Conservation (phyloP, 306 rosid genomes). For the Begonia loranthoides region DNA sequence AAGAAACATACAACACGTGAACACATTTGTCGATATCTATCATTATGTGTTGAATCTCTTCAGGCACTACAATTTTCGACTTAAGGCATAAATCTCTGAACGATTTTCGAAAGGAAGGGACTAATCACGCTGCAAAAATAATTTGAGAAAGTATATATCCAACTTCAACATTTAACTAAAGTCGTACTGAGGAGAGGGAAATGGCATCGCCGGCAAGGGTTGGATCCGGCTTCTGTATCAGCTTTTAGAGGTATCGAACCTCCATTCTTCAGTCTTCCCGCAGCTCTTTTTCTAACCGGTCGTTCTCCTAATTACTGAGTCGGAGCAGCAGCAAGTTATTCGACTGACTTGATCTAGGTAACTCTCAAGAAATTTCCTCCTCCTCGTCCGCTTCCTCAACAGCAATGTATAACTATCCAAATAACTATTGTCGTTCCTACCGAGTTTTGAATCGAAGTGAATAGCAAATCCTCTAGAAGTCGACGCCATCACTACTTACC, state of each 20-base stretch:
- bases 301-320: conserved; percentile 42
- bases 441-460: conserved; percentile 36
- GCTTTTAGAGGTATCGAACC: conserved; percentile 36
- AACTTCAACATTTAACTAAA: too few relatives aligned
- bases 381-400: conserved; percentile 28
- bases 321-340: conserved; percentile 47
- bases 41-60: too few relatives aligned
- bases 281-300: conserved; percentile 25
- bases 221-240: conserved; percentile 46
- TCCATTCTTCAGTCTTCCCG: conserved; percentile 48
- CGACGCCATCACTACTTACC: conserved; percentile 40
- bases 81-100: too few relatives aligned
- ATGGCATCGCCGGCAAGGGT: conserved; percentile 64
- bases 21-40: too few relatives aligned
- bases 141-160: too few relatives aligned
- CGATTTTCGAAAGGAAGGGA: too few relatives aligned
- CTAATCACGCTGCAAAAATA: too few relatives aligned
- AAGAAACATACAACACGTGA: not conserved
- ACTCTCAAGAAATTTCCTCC: conserved; percentile 11
- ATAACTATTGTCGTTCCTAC: conserved; percentile 13
- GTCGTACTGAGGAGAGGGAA: conserved; percentile 59
- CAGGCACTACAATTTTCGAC: too few relatives aligned
- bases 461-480: conserved; percentile 48
- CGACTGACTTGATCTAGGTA: conserved; percentile 20
- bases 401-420: conserved; percentile 10